Evolutionary conservation across 495 filamentous ascomycete species (phyloP), one percentile per base, ranked within the genome.

Genomic region (Aspergillus baeticus): DNA sequence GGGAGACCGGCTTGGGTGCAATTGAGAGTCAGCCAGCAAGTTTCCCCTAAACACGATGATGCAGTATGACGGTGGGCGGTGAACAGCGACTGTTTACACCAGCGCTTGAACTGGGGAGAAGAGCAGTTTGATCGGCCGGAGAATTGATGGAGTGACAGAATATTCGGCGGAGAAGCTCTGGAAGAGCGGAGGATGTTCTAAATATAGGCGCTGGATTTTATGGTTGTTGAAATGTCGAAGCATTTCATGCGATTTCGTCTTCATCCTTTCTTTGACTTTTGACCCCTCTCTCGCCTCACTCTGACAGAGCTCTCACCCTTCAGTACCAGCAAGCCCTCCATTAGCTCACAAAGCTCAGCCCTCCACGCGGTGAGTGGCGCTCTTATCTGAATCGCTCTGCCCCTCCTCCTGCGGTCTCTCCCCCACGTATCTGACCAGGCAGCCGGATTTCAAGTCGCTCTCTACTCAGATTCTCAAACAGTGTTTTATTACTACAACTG

Each of bases 391-490:
- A 57, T 57, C 26, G 14, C 22, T 38, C 36, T 49, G 38, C 45
- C 46, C 47, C 49, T 48, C 47, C 39, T 34, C 50, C 21, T 4
- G 26, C 26, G 26, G 26, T 29, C 26, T 29, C 37, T 5, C 53
- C 51, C 60, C 54, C 55, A 62, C 55, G 55, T 52, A 26, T 52
- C 38, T 49, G 38, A 47, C 39, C 47, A 62, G 51, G 54, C 60
- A 58, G 6, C 60, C 51, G 44, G 36, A 48, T 29, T 52, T 29
- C 56, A 29, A 39, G 29, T 35, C 42, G 13, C 21, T 45, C 42
- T 45, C 22, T 29, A 21, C 21, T 26, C 42, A 11, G 10, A 17
- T 13, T 38, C 33, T 23, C 20, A 8, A 29, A 29, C 4, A 29
- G 8, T 29, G 17, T 18, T 15, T 4, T 37, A 50, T 18, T 46